phyloP scores from a whole-genome alignment of 2,329 filamentous ascomycete species.

The Ophiostoma fasciatum region DNA sequence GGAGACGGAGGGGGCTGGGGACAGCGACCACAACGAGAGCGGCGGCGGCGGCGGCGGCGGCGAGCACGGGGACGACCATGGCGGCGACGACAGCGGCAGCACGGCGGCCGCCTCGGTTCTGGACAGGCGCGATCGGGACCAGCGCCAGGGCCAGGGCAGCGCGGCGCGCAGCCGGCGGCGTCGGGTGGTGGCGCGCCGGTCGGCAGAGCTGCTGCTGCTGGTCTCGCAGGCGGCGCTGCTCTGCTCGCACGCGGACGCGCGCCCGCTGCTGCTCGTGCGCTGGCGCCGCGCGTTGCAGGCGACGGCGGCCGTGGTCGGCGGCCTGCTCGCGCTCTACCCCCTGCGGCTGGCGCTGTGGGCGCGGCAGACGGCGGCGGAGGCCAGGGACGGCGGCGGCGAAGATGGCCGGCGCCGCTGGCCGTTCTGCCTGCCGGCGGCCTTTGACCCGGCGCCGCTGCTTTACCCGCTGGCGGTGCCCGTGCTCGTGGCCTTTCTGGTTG shows the following conservation, averaged over 20 bases:
- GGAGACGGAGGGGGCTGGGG: no score
- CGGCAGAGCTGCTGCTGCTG: constrained; percentile 37
- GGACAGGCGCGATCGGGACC: constrained; percentile 10
- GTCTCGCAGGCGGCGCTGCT: constrained; percentile 33
- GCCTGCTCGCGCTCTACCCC: constrained; percentile 40
- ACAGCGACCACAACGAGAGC: constrained; percentile 11
- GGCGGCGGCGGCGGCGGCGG: background rate
- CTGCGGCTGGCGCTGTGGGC: constrained; percentile 39
- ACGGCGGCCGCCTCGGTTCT: background rate
- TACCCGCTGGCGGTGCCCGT: constrained; percentile 70
- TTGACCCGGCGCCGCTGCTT: constrained; percentile 82
- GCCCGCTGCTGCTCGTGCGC: constrained; percentile 25
- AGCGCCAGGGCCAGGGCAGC: constrained; percentile 14
- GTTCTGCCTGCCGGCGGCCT: constrained; percentile 51
- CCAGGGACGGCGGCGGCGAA: no score
- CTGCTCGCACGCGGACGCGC: constrained; percentile 29
- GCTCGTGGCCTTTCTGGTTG: constrained; percentile 61
- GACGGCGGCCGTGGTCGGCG: constrained; percentile 21
- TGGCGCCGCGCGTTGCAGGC: constrained; percentile 33
- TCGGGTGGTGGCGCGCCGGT: constrained; percentile 36
- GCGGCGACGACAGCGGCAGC: background rate
- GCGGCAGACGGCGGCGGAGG: no score
- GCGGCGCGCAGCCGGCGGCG: constrained; percentile 26
- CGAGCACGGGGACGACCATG: no score
- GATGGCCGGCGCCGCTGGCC: constrained; percentile 20